Evolutionary conservation across 78 protist species (phyloP).

Genomic region (Mastigamoeba balamuthi): DNA sequence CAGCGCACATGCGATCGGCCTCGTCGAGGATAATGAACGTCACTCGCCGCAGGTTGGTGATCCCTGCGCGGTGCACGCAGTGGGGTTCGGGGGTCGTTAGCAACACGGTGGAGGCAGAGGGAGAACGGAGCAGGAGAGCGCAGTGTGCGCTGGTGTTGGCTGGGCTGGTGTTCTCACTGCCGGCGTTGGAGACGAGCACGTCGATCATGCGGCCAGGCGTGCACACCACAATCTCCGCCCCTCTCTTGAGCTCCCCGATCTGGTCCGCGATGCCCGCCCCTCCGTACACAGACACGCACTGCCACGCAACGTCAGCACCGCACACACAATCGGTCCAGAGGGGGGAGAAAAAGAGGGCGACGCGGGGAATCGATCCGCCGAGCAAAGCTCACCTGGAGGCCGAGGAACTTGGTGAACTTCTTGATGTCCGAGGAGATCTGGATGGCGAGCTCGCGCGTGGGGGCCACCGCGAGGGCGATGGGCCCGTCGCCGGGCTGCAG

Average conservation of each 20-base stretch:
- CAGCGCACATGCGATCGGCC: slow-evolving; percentile 98
- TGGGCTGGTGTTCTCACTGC: background rate
- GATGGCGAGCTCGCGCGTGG: slow-evolving; percentile 94
- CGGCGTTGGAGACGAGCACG: slow-evolving; percentile 76
- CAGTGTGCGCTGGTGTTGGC: too few relatives aligned
- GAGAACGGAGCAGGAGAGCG: too few relatives aligned
- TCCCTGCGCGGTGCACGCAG: too few relatives aligned
- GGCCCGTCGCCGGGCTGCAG: slow-evolving; percentile 87
- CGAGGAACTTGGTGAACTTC: slow-evolving; percentile 44
- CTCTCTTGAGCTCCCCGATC: slow-evolving; percentile 81
- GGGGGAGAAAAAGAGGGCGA: background rate
- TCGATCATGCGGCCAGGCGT: slow-evolving; percentile 99
- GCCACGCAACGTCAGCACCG: background rate
- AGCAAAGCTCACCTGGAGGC: slow-evolving; percentile 2
- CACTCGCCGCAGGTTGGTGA: slow-evolving; percentile 85
- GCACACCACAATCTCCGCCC: slow-evolving; percentile 89
- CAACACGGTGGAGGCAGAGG: too few relatives aligned
- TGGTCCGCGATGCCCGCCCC: slow-evolving; percentile 88
- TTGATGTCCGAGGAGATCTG: slow-evolving; percentile 78
- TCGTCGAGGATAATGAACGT: slow-evolving; percentile 95
- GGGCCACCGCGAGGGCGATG: slow-evolving; percentile 83
- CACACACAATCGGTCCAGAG: background rate
- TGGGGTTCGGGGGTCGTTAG: too few relatives aligned
- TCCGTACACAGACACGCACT: slow-evolving; percentile 84
- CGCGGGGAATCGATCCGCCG: background rate